Base-by-base conservation (phyloP, 192 early-diverging fungal species). In the Rhizophagus prolifer region DNA sequence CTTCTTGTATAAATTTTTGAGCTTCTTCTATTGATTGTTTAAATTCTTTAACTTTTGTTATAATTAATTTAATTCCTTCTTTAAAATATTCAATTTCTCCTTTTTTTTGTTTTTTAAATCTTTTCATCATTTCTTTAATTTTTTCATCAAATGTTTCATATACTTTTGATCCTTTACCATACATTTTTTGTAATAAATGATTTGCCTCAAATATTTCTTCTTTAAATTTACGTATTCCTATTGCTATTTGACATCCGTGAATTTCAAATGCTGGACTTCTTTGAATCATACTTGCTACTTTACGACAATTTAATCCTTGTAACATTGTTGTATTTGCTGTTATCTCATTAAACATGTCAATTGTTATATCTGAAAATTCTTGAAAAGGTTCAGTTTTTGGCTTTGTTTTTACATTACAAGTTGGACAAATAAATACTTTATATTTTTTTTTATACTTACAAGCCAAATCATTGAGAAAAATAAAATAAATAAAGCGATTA, bases 131-230 rank as follows among this genome's bases (percentile, higher is more conserved):
- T 21, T 9, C n/a, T 71, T 31, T 25, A 19, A 71, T 71, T 58
- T 71, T 47, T 25, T 19, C 44, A 26, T 71, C 23, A 71, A 71
- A 71, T 23, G 28, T 23, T 71, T 71, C 47, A 58, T 26, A 58
- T 13, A 71, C 47, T 10, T 16, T 3, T 0, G 47, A 58, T 21
- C 70, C 26, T 71, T 58, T 71, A 16, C 26, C 9, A 58, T 58
- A 71, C 70, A 71, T 58, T 30, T 30, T 31, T 13, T 54, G 41
- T 47, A 71, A 13, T n/a, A 19, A 25, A 34, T 12, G 5, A n/a
- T 25, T 47, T 31, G 47, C 70, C 9, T 4, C 26, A 14, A 50
- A 58, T 26, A 71, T 25, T 50, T 50, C 54, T 26, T 34, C 70
- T n/a, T 47, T 19, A 54, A 71, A 71, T 58, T 71, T 14, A 26